Percentiles rank a stretch among this genome's conserved stretches.
Evolutionary conservation across 768 basidiomycete genomes (phyloP).

Genomic region (Candolleomyces efflorescens): DNA sequence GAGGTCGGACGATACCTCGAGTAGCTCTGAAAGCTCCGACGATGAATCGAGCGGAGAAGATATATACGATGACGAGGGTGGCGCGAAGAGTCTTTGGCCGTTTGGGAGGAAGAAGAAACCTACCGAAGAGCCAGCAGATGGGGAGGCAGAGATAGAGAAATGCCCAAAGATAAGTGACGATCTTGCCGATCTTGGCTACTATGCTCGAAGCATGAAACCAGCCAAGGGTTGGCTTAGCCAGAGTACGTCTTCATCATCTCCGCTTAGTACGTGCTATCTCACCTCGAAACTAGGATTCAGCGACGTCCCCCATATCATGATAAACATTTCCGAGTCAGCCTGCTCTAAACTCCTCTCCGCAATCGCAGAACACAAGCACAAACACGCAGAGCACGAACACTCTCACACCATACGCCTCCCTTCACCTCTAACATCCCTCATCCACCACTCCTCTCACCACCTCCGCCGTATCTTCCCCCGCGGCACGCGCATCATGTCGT

Average conservation of each 20-base stretch:
- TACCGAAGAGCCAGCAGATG: neutral
- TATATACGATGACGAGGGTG: neutral
- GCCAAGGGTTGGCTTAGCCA: constrained; percentile 43
- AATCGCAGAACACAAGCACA: neutral
- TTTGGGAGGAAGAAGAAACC: constrained; percentile 2
- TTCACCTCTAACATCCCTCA: constrained; percentile 28
- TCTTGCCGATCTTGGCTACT: constrained; percentile 54
- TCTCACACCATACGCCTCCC: constrained; percentile 21
- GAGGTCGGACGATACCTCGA: neutral
- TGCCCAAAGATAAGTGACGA: constrained; percentile 39
- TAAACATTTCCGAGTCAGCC: constrained; percentile 58
- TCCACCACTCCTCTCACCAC: constrained; percentile 37
- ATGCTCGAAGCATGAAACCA: constrained; percentile 62
- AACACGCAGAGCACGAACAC: neutral
- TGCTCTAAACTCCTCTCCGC: constrained; percentile 30
- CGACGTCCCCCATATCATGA: constrained; percentile 44
- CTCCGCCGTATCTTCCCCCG: constrained; percentile 56
- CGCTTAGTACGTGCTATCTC: neutral
- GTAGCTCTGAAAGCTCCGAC: neutral
- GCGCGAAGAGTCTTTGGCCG: constrained; percentile 6
- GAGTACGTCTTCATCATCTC: constrained; percentile 20
- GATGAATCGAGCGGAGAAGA: neutral
- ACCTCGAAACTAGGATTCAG: constrained; percentile 25
- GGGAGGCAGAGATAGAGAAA: constrained; percentile 15
- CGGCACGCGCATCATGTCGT: constrained; percentile 52